Evolutionary conservation across 108 stramenopile species (phyloP).

Genomic region (Heterococcus sp.): DNA sequence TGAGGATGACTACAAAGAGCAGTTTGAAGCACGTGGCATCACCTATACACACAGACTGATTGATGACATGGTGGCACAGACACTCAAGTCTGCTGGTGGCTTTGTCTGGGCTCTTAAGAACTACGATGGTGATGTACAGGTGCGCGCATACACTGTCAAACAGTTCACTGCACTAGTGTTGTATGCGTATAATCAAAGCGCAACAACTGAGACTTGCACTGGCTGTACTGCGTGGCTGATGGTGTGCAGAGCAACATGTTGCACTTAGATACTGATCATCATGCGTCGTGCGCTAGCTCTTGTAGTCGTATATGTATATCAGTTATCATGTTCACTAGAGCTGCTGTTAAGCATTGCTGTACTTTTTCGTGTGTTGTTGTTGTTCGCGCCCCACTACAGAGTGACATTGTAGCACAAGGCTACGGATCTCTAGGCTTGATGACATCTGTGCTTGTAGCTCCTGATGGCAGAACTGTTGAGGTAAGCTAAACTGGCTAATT

Average conservation of each 20-base stretch:
- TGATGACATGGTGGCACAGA: conserved; percentile 61
- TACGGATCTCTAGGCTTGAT: conserved; percentile 57
- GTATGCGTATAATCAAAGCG: no score
- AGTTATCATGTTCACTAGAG: no score
- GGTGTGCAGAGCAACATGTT: no score
- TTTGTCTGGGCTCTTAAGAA: conserved; percentile 60
- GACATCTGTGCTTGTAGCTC: conserved; percentile 52
- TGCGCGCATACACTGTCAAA: no score
- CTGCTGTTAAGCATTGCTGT: no score
- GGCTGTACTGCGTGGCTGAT: no score
- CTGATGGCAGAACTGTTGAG: conserved; percentile 55
- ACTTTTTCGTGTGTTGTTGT: no score
- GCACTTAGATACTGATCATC: no score
- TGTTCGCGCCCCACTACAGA: conserved; percentile 2
- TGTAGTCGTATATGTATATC: no score
- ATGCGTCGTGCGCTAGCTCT: no score
- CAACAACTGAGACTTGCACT: no score
- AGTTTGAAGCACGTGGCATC: conserved; percentile 48
- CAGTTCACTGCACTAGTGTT: no score
- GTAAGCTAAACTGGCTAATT: conserved; percentile 2
- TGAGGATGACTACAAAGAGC: conserved; percentile 55
- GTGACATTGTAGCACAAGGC: conserved; percentile 55
- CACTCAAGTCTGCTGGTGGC: conserved; percentile 53
- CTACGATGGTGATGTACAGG: conserved; percentile 57
- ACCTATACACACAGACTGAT: conserved; percentile 56